Evolutionary conservation across 2,329 filamentous ascomycete genomes (phyloP).

Genomic region (Penicillium glabrum): DNA sequence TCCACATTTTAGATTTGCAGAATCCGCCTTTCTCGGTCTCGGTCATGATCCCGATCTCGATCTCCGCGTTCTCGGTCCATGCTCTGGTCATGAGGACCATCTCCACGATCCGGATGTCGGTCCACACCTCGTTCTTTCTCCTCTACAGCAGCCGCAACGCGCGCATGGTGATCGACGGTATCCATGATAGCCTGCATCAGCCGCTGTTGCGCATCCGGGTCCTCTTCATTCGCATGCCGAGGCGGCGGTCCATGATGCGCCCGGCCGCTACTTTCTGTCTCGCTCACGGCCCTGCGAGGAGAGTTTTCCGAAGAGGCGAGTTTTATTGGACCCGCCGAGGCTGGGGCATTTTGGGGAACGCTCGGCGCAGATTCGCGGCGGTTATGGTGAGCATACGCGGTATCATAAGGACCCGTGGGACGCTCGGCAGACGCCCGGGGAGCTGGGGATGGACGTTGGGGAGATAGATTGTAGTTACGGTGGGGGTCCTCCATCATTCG

Average conservation of each 20-base stretch:
- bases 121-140: slow-evolving; percentile 26
- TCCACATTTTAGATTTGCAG: slow-evolving; percentile 17
- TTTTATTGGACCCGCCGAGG: slow-evolving; percentile 22
- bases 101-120: slow-evolving; percentile 3
- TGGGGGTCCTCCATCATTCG: not conserved
- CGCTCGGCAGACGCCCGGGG: slow-evolving; percentile 14
- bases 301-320: slow-evolving; percentile 23
- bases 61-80: slow-evolving; percentile 15
- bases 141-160: slow-evolving; percentile 35
- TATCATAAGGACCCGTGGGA: not conserved
- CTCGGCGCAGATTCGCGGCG: slow-evolving; percentile 28
- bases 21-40: slow-evolving; percentile 28
- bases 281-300: slow-evolving; percentile 39
- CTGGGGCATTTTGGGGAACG: slow-evolving; percentile 20
- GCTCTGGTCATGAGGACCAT: slow-evolving; percentile 4
- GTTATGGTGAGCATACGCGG: slow-evolving; percentile 6
- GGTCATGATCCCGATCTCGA: slow-evolving; percentile 17
- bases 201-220: slow-evolving; percentile 40
- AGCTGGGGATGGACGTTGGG: not conserved
- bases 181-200: slow-evolving; percentile 45
- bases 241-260: slow-evolving; percentile 17
- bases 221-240: slow-evolving; percentile 32
- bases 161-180: slow-evolving; percentile 41
- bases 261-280: slow-evolving; percentile 30
- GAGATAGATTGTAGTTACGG: not conserved